Evolutionary conservation across 208 protist genomes (phyloP).

Genomic region (Trypanosoma cruzi): DNA sequence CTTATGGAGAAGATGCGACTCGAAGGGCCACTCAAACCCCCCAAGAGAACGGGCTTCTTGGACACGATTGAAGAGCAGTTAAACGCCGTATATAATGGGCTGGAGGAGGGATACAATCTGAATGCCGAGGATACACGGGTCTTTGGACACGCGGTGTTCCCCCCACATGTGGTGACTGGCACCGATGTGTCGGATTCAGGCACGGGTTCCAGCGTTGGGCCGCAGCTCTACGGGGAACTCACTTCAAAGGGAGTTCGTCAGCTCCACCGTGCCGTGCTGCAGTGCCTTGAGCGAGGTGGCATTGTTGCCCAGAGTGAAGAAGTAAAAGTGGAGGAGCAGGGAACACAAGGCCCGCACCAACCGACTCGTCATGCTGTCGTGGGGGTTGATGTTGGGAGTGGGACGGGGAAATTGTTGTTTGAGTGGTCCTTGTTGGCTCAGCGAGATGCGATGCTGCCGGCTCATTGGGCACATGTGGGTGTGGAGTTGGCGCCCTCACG

Average conservation of each 20-base stretch:
- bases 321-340: slow-evolving; percentile 18
- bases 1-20: slow-evolving; percentile 23
- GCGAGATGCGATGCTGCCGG: slow-evolving; percentile 22
- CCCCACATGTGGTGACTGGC: neutral
- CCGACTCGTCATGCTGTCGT: slow-evolving; percentile 25
- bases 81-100: slow-evolving; percentile 43
- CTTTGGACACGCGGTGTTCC: slow-evolving; percentile 12
- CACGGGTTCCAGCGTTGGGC: slow-evolving; percentile 2
- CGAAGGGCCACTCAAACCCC: slow-evolving; percentile 24
- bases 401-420: slow-evolving; percentile 75
- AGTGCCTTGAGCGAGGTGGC: slow-evolving; percentile 23
- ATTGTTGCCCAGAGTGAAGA: neutral
- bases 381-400: slow-evolving; percentile 63
- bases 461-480: slow-evolving; percentile 53
- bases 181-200: neutral
- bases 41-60: slow-evolving; percentile 29
- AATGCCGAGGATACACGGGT: slow-evolving; percentile 36
- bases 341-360: neutral
- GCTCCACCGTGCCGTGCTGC: slow-evolving; percentile 40
- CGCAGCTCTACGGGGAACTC: slow-evolving; percentile 76
- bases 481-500: slow-evolving; percentile 69
- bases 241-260: slow-evolving; percentile 69
- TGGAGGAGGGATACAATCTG: slow-evolving; percentile 54
- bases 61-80: slow-evolving; percentile 59
- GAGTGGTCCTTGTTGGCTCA: slow-evolving; percentile 62